phyloP scores from a whole-genome alignment of 1,139 yeast species.

The Pichia sp. region DNA sequence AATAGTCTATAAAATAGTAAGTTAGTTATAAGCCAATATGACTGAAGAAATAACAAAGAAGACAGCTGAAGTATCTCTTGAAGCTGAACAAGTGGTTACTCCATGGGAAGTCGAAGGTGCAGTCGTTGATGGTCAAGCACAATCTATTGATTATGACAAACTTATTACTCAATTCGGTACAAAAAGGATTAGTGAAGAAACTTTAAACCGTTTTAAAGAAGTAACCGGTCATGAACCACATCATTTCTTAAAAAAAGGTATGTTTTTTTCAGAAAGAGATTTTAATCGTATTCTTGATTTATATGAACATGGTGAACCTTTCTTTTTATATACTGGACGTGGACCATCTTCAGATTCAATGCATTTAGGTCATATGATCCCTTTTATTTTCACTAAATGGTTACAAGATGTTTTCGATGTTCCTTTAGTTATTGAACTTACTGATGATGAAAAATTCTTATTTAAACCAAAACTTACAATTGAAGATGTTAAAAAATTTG shows the following conservation, averaged over 20 bases:
- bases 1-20: neutral
- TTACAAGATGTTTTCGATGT: conserved; percentile 95
- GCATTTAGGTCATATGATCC: conserved; percentile 97
- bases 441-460: conserved; percentile 96
- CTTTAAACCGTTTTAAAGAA: conserved; percentile 64
- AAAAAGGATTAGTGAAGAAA: conserved; percentile 59
- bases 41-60: conserved; percentile 26
- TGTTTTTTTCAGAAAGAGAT: conserved; percentile 92
- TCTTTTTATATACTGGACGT: conserved; percentile 94
- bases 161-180: conserved; percentile 88
- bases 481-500: conserved; percentile 77
- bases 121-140: conserved; percentile 85
- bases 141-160: conserved; percentile 86
- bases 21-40: conserved; percentile 12
- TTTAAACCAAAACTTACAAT: conserved; percentile 88
- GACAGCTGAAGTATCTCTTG: conserved; percentile 20
- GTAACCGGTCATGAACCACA: conserved; percentile 95
- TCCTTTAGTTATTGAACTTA: conserved; percentile 91
- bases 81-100: conserved; percentile 64
- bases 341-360: conserved; percentile 94
- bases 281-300: conserved; percentile 71
- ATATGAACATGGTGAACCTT: conserved; percentile 92
- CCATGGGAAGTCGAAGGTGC: conserved; percentile 99
- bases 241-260: conserved; percentile 82
- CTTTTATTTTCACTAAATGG: conserved; percentile 95